phyloP scores from a whole-genome alignment of 192 early-diverging fungal species.

The Backusella australiensis region DNA sequence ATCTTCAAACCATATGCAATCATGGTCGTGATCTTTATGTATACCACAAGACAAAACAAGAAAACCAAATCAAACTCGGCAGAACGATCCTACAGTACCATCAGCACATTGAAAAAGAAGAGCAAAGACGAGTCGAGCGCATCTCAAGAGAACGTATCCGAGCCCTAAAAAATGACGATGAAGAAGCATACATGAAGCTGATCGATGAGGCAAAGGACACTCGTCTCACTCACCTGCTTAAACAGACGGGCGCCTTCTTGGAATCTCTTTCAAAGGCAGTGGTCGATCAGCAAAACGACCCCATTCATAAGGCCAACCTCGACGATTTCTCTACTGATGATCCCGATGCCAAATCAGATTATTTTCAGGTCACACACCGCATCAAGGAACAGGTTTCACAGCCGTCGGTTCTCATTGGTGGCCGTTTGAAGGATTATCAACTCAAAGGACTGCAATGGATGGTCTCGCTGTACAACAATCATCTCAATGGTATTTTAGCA shows the following conservation, averaged over 20 bases:
- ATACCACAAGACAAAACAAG: constrained; percentile 68
- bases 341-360: constrained; percentile 61
- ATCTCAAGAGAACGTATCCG: constrained; percentile 92
- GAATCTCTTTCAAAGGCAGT: constrained; percentile 85
- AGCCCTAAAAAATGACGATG: constrained; percentile 96
- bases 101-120: constrained; percentile 86
- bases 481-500: constrained; percentile 96
- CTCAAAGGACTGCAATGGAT: constrained; percentile 98
- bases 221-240: constrained; percentile 87
- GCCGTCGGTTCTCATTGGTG: constrained; percentile 83
- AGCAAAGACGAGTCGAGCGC: constrained; percentile 84
- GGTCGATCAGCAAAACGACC: constrained; percentile 74
- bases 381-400: constrained; percentile 82
- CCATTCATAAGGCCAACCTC: constrained; percentile 23
- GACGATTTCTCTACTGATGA: constrained; percentile 6
- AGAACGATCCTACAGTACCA: constrained; percentile 76
- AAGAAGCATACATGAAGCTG: constrained; percentile 95
- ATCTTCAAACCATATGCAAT: constrained; percentile 69
- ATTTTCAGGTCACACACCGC: constrained; percentile 88
- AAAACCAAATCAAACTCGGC: constrained; percentile 74
- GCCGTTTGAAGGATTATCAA: constrained; percentile 95
- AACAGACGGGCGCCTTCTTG: constrained; percentile 89
- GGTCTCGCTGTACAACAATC: constrained; percentile 98
- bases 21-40: constrained; percentile 71
- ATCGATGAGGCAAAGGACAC: constrained; percentile 96